Evolutionary conservation across 2,329 filamentous ascomycete species (phyloP), one percentile per base, ranked within the genome.

Genomic region (Ophiostoma fasciatum): DNA sequence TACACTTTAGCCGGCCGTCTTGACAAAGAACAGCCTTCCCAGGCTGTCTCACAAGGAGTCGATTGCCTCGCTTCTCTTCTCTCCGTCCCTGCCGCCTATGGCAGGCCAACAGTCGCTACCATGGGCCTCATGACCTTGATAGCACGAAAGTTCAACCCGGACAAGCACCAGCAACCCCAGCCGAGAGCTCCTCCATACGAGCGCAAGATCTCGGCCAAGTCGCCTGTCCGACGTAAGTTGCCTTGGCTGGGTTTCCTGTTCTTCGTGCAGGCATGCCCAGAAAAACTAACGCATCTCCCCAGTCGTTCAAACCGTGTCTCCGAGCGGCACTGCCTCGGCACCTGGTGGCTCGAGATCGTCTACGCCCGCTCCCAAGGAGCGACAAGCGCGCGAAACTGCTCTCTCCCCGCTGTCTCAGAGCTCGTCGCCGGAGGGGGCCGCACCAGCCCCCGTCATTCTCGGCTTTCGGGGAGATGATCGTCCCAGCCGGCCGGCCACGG

Each of bases 401-500:
- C 13, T 52, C 5, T 33, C 36, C 3, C 31, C 47, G 11, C 29
- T 45, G 9, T 38, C 38, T 14, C 40, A 43, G 38, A 45, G 45
- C 9, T 37, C 36, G 17, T 42, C 51, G 5, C 19, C 13, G n/a
- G 33, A 38, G 1, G 29, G 32, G n/a, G 33, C 23, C 7, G 49
- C 44, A 22, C 48, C 54, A 5, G 48, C 53, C 13, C 54, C 56
- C 0, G 43, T 48, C 17, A 39, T 57, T 21, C 49, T 54, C 30
- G 48, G 48, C 14, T 48, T 50, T 26, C 53, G 49, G 10, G 20
- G 28, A 2, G 48, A 49, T 5, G 44, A 49, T 18, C 42, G 31
- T 27, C 17, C 46, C 3, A 51, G 54, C 31, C 53, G 59, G n/a
- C 60, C 60, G 11, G 55, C 42, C 31, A 60, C 58, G 3, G 58